These are phyloP conservation scores for Pterulicium gracile DNA, from an alignment of 1,284 basidiomycete species.

Conservation along the genomic window DNA sequence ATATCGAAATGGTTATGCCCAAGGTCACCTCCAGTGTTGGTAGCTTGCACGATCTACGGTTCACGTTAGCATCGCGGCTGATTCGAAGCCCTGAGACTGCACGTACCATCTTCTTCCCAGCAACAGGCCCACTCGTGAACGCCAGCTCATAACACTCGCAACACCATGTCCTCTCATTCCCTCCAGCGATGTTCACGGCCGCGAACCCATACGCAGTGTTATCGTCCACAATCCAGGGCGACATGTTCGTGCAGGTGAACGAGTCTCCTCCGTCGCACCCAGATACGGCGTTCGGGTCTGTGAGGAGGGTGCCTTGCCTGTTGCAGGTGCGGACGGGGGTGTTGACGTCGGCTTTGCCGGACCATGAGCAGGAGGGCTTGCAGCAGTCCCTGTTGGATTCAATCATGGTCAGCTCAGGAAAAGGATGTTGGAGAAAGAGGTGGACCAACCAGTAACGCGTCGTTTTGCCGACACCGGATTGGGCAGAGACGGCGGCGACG, in stretches of 20 bases:
- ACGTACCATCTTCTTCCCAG: too few relatives aligned
- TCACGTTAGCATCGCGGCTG: too few relatives aligned
- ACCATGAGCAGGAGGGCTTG: slow-evolving; percentile 12
- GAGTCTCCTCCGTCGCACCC: not conserved
- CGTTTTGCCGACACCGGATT: slow-evolving; percentile 8
- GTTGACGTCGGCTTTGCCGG: not conserved
- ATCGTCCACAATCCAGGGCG: not conserved
- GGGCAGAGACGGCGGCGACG: slow-evolving; percentile 8
- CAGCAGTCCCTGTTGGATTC: too few relatives aligned
- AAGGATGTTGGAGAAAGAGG: too few relatives aligned
- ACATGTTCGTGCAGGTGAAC: not conserved
- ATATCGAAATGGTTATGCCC: not conserved
- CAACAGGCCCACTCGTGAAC: not conserved
- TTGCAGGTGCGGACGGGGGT: not conserved
- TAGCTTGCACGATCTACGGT: not conserved
- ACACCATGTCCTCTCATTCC: not conserved
- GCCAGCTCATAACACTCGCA: not conserved
- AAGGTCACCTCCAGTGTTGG: not conserved
- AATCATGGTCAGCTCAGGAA: too few relatives aligned
- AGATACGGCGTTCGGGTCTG: not conserved
- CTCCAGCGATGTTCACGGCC: not conserved
- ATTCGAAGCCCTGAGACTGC: too few relatives aligned
- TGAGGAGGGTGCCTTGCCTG: not conserved
- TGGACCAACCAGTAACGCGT: slow-evolving; percentile 12
- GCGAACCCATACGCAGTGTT: not conserved